A percentile compares a stretch with the other conserved stretches of the same genome.
Conservation (phyloP, 805 yeast genomes). For the Ascoidea rubescens region DNA sequence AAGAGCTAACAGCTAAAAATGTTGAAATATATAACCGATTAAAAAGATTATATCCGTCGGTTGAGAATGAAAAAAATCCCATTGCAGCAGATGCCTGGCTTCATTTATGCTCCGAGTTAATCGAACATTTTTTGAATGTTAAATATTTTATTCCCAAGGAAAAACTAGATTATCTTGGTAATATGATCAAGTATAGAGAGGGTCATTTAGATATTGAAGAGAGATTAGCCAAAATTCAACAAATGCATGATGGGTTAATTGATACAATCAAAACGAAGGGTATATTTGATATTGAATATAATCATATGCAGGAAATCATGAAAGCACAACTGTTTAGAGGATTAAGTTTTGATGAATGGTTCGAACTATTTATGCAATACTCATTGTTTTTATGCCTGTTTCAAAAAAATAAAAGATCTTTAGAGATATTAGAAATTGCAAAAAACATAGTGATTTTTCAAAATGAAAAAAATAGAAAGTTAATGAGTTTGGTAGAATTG, state of each 20-base stretch:
- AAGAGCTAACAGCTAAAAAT: constrained; percentile 42
- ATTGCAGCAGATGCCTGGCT: constrained; percentile 73
- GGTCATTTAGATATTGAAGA: constrained; percentile 56
- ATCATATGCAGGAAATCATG: constrained; percentile 15
- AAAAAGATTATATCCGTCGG: constrained; percentile 33
- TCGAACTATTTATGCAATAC: constrained; percentile 66
- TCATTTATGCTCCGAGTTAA: constrained; percentile 66
- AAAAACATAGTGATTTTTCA: constrained; percentile 66
- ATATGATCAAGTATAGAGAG: constrained; percentile 30
- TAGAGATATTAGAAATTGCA: constrained; percentile 59
- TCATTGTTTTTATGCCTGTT: constrained; percentile 52
- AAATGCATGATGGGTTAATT: constrained; percentile 39
- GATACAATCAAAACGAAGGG: constrained; percentile 26
- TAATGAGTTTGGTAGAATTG: constrained; percentile 54
- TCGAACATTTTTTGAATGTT: constrained; percentile 71
- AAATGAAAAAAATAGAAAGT: constrained; percentile 43
- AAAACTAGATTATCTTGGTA: constrained; percentile 53
- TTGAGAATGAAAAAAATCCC: constrained; percentile 30
- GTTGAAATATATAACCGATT: constrained; percentile 41
- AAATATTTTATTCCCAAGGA: constrained; percentile 70
- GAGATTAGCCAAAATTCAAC: constrained; percentile 51
- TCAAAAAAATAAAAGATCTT: constrained; percentile 48
- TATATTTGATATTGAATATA: constrained; percentile 23
- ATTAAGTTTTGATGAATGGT: constrained; percentile 69
- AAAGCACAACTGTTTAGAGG: constrained; percentile 41